These are phyloP conservation scores for Picea sitchensis DNA, from an alignment of 75 land plant genomes.

Conservation along the genomic window DNA sequence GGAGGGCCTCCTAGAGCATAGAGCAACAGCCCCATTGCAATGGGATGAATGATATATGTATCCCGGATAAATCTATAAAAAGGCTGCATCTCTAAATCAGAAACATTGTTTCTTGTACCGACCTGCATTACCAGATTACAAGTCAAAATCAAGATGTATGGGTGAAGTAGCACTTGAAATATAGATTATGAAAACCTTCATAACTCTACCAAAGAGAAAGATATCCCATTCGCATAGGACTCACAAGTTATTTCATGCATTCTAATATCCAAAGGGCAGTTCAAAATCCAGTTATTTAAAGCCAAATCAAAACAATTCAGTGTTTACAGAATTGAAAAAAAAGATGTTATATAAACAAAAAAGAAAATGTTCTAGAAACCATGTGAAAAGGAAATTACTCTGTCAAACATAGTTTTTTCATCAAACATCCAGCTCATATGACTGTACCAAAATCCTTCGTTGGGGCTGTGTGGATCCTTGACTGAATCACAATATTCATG, in stretches of 20 bases:
- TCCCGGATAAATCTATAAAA: conserved; percentile 56
- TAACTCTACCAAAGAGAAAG: background rate
- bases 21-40: conserved; percentile 44
- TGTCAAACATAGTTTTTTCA: conserved; percentile 23
- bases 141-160: background rate
- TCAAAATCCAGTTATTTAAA: conserved; percentile 3
- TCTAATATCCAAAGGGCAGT: background rate
- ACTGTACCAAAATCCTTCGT: conserved; percentile 81
- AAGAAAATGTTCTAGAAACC: background rate
- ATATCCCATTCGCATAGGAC: background rate
- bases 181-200: background rate
- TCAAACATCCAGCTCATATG: conserved; percentile 87
- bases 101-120: conserved; percentile 61
- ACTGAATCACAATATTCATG: conserved; percentile 78
- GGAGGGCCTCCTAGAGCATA: conserved; percentile 76
- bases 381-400: conserved; percentile 21
- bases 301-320: background rate
- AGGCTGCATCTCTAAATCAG: conserved; percentile 64
- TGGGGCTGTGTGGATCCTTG: conserved; percentile 79
- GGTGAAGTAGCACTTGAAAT: background rate
- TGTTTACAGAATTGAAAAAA: background rate
- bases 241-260: background rate
- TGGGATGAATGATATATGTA: conserved; percentile 61
- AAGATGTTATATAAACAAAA: background rate
- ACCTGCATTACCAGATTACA: conserved; percentile 14